Evolutionary conservation across 345 rosid genomes (phyloP).

Genomic region (Eucalyptus guilfoylei): DNA sequence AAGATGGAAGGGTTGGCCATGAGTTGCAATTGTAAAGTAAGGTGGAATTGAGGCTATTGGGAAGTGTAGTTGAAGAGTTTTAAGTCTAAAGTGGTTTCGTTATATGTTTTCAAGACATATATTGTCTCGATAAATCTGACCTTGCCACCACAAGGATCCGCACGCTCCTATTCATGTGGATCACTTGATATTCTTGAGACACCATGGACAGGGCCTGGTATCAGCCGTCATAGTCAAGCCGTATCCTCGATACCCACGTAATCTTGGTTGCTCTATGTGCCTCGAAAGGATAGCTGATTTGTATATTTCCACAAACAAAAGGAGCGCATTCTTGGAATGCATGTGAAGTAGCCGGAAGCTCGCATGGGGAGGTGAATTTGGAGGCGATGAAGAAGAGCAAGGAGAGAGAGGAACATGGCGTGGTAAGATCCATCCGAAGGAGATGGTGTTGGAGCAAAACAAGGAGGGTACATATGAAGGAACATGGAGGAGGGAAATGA

Average conservation of each 20-base stretch:
- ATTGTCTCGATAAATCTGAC: neutral
- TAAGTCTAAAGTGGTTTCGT: neutral
- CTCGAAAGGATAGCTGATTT: neutral
- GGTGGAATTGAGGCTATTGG: neutral
- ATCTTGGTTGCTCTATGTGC: accelerated
- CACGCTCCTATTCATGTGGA: accelerated
- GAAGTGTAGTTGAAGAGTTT: neutral
- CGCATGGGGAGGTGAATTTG: neutral
- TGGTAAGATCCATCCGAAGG: neutral
- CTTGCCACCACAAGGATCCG: neutral
- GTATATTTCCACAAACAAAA: neutral
- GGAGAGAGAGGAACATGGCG: neutral
- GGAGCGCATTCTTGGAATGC: neutral
- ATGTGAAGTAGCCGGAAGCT: neutral
- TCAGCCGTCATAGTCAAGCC: accelerated
- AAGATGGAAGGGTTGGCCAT: neutral
- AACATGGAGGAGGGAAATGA: too few relatives aligned
- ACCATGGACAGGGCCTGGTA: neutral
- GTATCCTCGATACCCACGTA: neutral
- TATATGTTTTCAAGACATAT: neutral
- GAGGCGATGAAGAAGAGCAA: neutral
- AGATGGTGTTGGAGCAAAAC: neutral
- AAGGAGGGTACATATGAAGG: neutral
- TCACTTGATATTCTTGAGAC: neutral
- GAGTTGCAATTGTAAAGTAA: neutral